Evolutionary conservation across 2,329 filamentous ascomycete species (phyloP).

Genomic region (Penicillium occitanis): DNA sequence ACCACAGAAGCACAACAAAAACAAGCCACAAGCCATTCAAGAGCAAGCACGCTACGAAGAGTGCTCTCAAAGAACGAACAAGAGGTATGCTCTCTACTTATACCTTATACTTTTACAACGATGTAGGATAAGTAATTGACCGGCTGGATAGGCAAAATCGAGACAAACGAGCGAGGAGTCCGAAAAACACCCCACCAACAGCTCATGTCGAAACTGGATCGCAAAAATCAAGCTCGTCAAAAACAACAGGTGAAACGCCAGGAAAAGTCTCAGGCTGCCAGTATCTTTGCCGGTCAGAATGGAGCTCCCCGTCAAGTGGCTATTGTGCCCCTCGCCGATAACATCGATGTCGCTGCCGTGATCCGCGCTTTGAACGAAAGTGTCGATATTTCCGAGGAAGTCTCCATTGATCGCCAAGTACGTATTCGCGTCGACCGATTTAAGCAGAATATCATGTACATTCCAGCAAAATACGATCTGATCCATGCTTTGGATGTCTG

Average conservation of each 20-base stretch:
- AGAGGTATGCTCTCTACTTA: conserved; percentile 63
- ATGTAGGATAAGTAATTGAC: neutral
- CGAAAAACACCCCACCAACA: conserved; percentile 93
- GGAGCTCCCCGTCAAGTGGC: conserved; percentile 86
- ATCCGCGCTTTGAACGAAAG: conserved; percentile 72
- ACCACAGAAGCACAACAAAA: conserved; percentile 92
- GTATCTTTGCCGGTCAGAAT: conserved; percentile 81
- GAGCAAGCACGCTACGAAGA: conserved; percentile 84
- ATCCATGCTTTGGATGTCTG: conserved; percentile 80
- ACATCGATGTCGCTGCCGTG: conserved; percentile 66
- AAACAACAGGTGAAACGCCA: conserved; percentile 78
- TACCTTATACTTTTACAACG: neutral
- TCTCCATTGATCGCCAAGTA: conserved; percentile 58
- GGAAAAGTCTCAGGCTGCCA: conserved; percentile 75
- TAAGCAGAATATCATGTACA: conserved; percentile 89
- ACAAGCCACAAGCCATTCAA: conserved; percentile 86
- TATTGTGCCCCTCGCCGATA: conserved; percentile 76
- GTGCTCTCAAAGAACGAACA: conserved; percentile 75
- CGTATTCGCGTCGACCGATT: conserved; percentile 80
- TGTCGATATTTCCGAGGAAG: conserved; percentile 71
- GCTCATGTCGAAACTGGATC: conserved; percentile 95
- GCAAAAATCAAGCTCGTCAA: conserved; percentile 92
- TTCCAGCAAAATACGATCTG: conserved; percentile 72
- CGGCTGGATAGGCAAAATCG: conserved; percentile 68
- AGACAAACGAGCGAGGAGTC: conserved; percentile 63